Conservation (phyloP, 345 rosid genomes). For the Stellera chamaejasme region DNA sequence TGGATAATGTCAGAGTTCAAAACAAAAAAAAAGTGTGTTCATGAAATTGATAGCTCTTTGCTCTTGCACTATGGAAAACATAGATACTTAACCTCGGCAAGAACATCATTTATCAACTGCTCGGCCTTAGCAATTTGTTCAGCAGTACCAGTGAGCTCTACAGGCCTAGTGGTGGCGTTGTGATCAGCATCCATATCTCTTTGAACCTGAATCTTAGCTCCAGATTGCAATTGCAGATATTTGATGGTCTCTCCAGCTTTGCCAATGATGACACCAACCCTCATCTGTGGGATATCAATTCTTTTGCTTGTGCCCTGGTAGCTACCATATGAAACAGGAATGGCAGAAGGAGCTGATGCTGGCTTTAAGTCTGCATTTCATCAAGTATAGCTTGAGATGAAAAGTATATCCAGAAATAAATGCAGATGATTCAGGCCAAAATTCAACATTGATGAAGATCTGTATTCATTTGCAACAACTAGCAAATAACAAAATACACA, state of each 20-base stretch:
- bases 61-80: neutral
- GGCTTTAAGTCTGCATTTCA: slow-evolving; percentile 49
- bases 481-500: neutral
- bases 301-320: slow-evolving; percentile 68
- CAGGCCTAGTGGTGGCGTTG: slow-evolving; percentile 50
- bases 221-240: slow-evolving; percentile 87
- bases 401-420: neutral
- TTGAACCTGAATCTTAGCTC: slow-evolving; percentile 97
- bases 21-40: too few relatives aligned
- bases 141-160: slow-evolving; percentile 76
- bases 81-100: slow-evolving; percentile 47
- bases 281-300: slow-evolving; percentile 83
- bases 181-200: slow-evolving; percentile 94
- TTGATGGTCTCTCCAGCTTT: slow-evolving; percentile 97
- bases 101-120: slow-evolving; percentile 84
- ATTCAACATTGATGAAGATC: neutral
- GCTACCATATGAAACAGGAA: slow-evolving; percentile 63
- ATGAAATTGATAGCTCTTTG: neutral
- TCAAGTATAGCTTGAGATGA: neutral
- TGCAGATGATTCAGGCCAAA: neutral
- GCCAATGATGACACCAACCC: slow-evolving; percentile 98
- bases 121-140: slow-evolving; percentile 90
- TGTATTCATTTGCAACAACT: neutral
- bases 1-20: neutral
- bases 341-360: slow-evolving; percentile 41